Percentiles rank a stretch among this genome's conserved stretches.
Evolutionary conservation across 192 early-diverging fungal species (phyloP).

Genomic region (Backusella macrospora): DNA sequence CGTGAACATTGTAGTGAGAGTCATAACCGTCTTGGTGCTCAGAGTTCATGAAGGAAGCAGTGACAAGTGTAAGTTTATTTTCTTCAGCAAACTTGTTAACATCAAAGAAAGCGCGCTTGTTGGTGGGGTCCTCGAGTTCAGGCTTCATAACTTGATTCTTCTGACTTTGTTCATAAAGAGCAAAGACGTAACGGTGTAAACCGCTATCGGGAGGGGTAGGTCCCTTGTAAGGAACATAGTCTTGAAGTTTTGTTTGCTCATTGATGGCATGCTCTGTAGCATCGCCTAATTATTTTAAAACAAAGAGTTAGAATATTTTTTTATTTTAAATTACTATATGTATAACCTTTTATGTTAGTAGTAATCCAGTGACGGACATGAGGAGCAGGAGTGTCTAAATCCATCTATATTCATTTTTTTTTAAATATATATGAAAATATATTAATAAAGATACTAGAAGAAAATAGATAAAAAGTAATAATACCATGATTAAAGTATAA

Average conservation of each 20-base stretch:
- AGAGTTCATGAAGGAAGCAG: not conserved
- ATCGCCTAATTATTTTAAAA: not conserved
- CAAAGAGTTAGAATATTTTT: not conserved
- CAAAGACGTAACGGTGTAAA: not conserved
- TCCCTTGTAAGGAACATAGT: not conserved
- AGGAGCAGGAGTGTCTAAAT: not conserved
- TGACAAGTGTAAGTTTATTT: not conserved
- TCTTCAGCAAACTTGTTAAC: conserved; percentile 2
- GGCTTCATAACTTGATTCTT: not conserved
- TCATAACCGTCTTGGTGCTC: conserved; percentile 1
- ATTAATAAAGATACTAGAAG: not conserved
- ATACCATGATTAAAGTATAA: conserved; percentile 10
- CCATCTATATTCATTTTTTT: too few relatives aligned
- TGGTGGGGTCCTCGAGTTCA: not conserved
- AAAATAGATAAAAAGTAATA: not conserved
- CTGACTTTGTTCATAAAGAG: conserved; percentile 2
- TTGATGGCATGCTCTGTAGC: not conserved
- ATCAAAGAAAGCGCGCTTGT: not conserved
- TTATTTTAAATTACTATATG: not conserved
- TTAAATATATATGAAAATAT: not conserved
- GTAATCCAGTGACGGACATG: conserved; percentile 5
- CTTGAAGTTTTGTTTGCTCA: not conserved
- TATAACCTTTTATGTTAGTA: not conserved
- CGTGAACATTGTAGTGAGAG: not conserved
- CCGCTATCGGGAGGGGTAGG: not conserved